Conservation (phyloP, 164 flowering plant species). For the Liriodendron chinense region DNA sequence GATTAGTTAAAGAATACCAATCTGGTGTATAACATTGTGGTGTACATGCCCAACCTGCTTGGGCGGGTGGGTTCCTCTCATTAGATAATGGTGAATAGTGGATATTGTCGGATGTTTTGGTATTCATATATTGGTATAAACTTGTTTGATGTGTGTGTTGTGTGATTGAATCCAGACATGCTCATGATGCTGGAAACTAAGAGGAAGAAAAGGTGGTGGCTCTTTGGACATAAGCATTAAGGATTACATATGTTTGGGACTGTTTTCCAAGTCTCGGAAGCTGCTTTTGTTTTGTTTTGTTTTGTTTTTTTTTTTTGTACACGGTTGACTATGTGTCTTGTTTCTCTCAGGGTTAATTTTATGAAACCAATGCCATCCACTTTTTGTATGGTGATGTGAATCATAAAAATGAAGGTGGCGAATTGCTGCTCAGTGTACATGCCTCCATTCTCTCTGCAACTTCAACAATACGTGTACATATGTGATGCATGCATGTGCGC, state of each 20-base stretch:
- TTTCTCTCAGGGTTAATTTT: constrained; percentile 21
- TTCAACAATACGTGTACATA: no score
- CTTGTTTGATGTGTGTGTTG: background rate
- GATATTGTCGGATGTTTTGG: background rate
- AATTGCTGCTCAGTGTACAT: no score
- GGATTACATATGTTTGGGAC: constrained; percentile 10
- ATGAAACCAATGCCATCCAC: constrained; percentile 15
- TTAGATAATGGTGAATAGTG: background rate
- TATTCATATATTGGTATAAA: background rate
- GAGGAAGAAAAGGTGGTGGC: constrained; percentile 60
- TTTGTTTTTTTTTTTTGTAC: background rate
- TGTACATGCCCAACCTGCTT: background rate
- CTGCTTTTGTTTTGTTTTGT: no score
- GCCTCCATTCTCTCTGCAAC: background rate
- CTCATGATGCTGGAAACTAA: constrained; percentile 34
- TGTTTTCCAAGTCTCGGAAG: background rate
- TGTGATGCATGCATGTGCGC: no score
- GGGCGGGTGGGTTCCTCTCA: background rate
- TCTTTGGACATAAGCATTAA: constrained; percentile 41
- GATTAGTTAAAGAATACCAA: background rate
- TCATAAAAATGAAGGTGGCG: no score
- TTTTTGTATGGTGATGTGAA: constrained; percentile 16
- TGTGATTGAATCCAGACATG: constrained; percentile 31
- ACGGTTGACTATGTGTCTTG: background rate
- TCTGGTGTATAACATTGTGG: background rate